A percentile compares a stretch with the other conserved stretches of the same genome.
phyloP scores from a whole-genome alignment of 371 early-diverging fungal species.

The Mortierella sp. region DNA sequence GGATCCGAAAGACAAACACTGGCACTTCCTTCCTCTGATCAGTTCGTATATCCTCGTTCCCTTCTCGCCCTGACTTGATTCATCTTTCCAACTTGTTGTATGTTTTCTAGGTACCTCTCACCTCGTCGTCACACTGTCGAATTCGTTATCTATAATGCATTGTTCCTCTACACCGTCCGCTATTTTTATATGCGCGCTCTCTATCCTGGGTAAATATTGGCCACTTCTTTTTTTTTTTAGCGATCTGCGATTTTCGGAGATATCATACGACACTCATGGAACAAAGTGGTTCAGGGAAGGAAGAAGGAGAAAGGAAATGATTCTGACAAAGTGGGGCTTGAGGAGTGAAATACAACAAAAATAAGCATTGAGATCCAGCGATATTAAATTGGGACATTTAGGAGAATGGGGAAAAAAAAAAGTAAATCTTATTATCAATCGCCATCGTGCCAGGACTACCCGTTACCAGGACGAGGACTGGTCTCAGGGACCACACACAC shows the following conservation, averaged over 20 bases:
- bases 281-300: neutral
- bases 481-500: neutral
- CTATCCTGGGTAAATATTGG: slow-evolving; percentile 52
- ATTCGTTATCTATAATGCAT: slow-evolving; percentile 64
- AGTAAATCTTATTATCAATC: slow-evolving; percentile 6
- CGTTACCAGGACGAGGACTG: neutral
- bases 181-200: slow-evolving; percentile 64
- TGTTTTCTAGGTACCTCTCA: slow-evolving; percentile 65
- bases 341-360: neutral
- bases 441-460: neutral
- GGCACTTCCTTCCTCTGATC: too few species aligned
- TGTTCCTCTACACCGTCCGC: slow-evolving; percentile 59
- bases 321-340: neutral
- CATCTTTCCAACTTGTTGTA: slow-evolving; percentile 2
- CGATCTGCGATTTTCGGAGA: neutral
- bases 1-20: too few species aligned
- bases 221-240: neutral
- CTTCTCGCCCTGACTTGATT: neutral
- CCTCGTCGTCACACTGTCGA: slow-evolving; percentile 73
- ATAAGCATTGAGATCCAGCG: neutral
- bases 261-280: neutral
- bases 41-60: too few species aligned
- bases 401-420: neutral
- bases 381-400: neutral
- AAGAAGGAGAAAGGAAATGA: neutral